Percentiles rank a stretch among this genome's conserved stretches.
Evolutionary conservation across 441 rosid genomes (phyloP).

Genomic region (Syzygium malaccense): DNA sequence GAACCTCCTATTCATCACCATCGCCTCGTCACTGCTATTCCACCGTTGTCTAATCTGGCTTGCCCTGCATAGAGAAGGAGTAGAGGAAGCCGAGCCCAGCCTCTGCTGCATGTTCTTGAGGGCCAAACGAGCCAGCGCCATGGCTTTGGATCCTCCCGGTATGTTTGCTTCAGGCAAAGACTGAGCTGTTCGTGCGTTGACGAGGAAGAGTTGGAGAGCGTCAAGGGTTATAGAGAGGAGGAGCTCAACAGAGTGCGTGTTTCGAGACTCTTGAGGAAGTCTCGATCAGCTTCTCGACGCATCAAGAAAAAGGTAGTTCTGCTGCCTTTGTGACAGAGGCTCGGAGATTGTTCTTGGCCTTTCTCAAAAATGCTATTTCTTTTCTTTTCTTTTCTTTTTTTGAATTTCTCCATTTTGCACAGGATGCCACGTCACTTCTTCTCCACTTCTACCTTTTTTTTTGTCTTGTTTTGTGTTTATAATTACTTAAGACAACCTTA

Average conservation of each 20-base stretch:
- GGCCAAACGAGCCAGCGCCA: slow-evolving; percentile 67
- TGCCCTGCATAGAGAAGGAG: background rate
- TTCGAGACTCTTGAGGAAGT: background rate
- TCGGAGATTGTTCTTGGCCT: slow-evolving; percentile 8
- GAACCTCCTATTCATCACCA: slow-evolving; percentile 31
- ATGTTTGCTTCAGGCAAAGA: background rate
- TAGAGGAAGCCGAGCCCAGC: slow-evolving; percentile 18
- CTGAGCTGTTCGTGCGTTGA: background rate
- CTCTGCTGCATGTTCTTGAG: slow-evolving; percentile 42
- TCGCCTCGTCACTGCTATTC: slow-evolving; percentile 4
- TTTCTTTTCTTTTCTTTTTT: background rate
- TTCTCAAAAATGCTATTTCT: background rate
- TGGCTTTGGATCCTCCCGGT: background rate
- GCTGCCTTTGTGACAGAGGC: background rate
- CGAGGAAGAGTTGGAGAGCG: background rate
- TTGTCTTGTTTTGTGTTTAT: background rate
- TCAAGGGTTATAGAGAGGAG: background rate
- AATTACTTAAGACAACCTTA: background rate
- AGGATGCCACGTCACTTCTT: slow-evolving; percentile 2
- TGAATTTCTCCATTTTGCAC: background rate
- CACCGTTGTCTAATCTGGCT: slow-evolving; percentile 5
- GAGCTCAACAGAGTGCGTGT: background rate
- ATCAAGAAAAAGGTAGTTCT: background rate
- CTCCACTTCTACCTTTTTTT: background rate
- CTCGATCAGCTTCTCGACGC: background rate